These are phyloP conservation scores for Salix udensis DNA, from an alignment of 345 rosid species.

Conservation along the genomic window DNA sequence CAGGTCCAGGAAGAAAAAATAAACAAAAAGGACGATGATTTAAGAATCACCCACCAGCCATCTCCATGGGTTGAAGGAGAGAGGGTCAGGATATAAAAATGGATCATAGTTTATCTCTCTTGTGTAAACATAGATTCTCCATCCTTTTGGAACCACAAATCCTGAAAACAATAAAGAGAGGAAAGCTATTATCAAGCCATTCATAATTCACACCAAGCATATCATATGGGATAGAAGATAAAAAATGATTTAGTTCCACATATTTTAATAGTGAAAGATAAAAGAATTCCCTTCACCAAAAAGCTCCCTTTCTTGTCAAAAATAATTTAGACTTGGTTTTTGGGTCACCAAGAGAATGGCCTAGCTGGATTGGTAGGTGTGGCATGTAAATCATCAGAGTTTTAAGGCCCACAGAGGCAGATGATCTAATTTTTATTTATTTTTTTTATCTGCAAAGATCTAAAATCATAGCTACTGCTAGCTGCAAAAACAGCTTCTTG, in stretches of 20 bases:
- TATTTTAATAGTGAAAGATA: not conserved
- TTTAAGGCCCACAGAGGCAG: slow-evolving; percentile 49
- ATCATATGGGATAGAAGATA: too few species aligned
- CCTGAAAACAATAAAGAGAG: slow-evolving; percentile 22
- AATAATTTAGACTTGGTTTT: slow-evolving; percentile 33
- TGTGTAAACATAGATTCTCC: slow-evolving; percentile 62
- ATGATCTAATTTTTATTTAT: not conserved
- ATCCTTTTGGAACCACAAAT: slow-evolving; percentile 46
- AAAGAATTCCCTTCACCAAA: slow-evolving; percentile 1
- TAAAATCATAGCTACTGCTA: not conserved
- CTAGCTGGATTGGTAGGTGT: slow-evolving; percentile 63
- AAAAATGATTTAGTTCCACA: not conserved
- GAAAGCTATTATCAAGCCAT: not conserved
- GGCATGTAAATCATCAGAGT: slow-evolving; percentile 47
- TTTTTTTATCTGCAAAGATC: not conserved
- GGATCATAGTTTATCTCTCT: slow-evolving; percentile 77
- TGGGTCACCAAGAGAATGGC: slow-evolving; percentile 40
- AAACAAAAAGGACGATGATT: not conserved
- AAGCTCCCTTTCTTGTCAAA: slow-evolving; percentile 28
- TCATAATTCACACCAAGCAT: not conserved
- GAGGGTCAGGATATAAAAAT: slow-evolving; percentile 54
- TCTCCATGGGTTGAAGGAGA: slow-evolving; percentile 78
- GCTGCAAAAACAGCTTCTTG: slow-evolving; percentile 27
- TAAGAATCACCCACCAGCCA: slow-evolving; percentile 50
- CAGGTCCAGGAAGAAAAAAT: not conserved